These are phyloP conservation scores for Blastocystis sp. DNA, from an alignment of 352 stramenopile genomes.

Conservation along the genomic window DNA sequence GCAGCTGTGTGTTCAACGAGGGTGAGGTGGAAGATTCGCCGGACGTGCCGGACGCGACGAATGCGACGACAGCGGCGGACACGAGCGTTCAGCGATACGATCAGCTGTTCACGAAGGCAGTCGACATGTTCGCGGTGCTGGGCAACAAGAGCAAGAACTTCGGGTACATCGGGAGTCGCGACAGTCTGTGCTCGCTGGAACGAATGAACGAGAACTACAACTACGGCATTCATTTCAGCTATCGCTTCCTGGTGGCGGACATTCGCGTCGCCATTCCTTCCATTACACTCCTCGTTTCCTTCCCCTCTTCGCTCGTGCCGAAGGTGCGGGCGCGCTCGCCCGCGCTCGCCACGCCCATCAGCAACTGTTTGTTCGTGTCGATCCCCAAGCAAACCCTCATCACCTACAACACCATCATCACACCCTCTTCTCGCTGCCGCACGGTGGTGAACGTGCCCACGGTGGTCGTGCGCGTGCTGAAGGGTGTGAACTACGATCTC, in stretches of 20 bases:
- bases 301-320: background rate
- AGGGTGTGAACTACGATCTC: conserved; percentile 24
- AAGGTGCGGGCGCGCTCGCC: background rate
- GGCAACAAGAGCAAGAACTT: conserved; percentile 52
- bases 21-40: background rate
- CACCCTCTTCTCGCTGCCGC: conserved; percentile 24
- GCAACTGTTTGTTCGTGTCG: conserved; percentile 36
- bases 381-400: conserved; percentile 19
- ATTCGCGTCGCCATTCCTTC: conserved; percentile 33
- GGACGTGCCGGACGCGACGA: background rate
- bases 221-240: conserved; percentile 22
- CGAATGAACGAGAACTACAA: conserved; percentile 65
- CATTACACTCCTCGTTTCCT: conserved; percentile 1
- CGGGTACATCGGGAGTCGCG: conserved; percentile 22
- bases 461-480: conserved; percentile 29
- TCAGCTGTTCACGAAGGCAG: conserved; percentile 7
- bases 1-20: conserved; percentile 27
- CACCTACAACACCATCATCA: conserved; percentile 60
- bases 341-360: background rate
- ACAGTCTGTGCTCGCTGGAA: conserved; percentile 13
- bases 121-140: conserved; percentile 25
- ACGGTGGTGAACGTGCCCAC: conserved; percentile 30
- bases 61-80: background rate
- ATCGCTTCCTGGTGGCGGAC: conserved; percentile 23
- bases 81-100: background rate